Conservation (phyloP, 495 filamentous ascomycete genomes). For the Neurospora sp. region DNA sequence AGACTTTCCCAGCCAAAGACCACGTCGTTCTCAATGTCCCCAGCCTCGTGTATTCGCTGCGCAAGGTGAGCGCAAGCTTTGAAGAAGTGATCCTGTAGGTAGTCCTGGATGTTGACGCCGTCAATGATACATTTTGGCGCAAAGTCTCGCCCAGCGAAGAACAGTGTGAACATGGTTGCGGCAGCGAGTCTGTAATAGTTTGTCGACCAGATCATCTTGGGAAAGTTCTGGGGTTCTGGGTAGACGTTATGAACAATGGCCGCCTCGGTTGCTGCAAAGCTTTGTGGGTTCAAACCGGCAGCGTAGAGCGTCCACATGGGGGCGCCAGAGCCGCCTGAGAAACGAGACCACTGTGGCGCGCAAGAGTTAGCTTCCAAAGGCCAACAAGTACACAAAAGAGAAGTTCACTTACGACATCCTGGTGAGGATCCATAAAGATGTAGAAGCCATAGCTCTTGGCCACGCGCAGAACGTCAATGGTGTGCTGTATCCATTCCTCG, state of each 20-base stretch:
- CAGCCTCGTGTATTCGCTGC: constrained; percentile 77
- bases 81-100: constrained; percentile 80
- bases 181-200: constrained; percentile 86
- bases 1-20: constrained; percentile 93
- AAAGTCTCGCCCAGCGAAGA: constrained; percentile 88
- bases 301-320: constrained; percentile 98
- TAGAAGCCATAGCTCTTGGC: constrained; percentile 90
- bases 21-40: constrained; percentile 75
- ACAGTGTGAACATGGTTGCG: constrained; percentile 87
- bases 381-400: not conserved
- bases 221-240: constrained; percentile 75
- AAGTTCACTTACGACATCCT: constrained; percentile 66
- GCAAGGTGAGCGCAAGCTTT: constrained; percentile 71
- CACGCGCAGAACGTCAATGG: constrained; percentile 69
- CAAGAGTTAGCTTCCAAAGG: not conserved
- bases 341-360: constrained; percentile 68
- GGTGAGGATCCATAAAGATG: constrained; percentile 95
- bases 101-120: constrained; percentile 93
- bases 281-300: constrained; percentile 74
- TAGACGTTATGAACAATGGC: constrained; percentile 93
- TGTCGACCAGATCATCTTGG: constrained; percentile 99
- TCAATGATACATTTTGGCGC: constrained; percentile 93
- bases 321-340: constrained; percentile 88
- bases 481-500: constrained; percentile 85
- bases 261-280: constrained; percentile 79